Conservation (phyloP, 495 filamentous ascomycete species). For the Penicillium angulare region DNA sequence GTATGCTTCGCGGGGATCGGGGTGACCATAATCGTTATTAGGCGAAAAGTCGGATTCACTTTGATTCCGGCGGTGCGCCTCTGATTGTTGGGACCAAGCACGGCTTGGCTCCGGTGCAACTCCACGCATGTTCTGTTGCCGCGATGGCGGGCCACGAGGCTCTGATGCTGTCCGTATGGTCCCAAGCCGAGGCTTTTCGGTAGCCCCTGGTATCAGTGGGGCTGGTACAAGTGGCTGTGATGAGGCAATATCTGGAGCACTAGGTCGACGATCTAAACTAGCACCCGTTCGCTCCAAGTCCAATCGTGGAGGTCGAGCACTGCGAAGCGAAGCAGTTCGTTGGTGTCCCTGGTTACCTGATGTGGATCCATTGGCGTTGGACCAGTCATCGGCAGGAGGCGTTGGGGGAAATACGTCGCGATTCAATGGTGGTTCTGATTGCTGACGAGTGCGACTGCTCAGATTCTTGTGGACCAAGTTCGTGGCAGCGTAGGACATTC, state of each 20-base stretch:
- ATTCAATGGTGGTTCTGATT: slow-evolving; percentile 79
- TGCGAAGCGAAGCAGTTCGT: slow-evolving; percentile 30
- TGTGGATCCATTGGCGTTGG: slow-evolving; percentile 21
- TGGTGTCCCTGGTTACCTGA: slow-evolving; percentile 15
- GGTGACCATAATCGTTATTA: slow-evolving; percentile 52
- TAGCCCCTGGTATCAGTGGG: neutral
- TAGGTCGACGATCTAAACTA: slow-evolving; percentile 25
- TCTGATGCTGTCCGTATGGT: slow-evolving; percentile 56
- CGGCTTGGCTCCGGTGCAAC: slow-evolving; percentile 18
- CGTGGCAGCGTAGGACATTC: slow-evolving; percentile 83
- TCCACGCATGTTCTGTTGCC: slow-evolving; percentile 26
- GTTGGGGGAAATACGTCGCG: slow-evolving; percentile 94
- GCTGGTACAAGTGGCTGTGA: neutral
- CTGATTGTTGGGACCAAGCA: slow-evolving; percentile 16
- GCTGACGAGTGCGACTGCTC: slow-evolving; percentile 70
- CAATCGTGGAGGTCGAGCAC: slow-evolving; percentile 38
- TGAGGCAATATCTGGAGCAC: slow-evolving; percentile 6
- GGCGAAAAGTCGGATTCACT: slow-evolving; percentile 29
- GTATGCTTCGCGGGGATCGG: slow-evolving; percentile 72
- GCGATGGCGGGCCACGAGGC: slow-evolving; percentile 41
- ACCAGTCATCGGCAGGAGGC: slow-evolving; percentile 84
- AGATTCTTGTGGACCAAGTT: slow-evolving; percentile 87
- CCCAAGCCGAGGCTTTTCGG: slow-evolving; percentile 47
- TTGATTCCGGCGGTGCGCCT: slow-evolving; percentile 29
- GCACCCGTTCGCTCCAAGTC: slow-evolving; percentile 37